Evolutionary conservation across 495 filamentous ascomycete genomes (phyloP), one percentile per base, ranked within the genome.

Genomic region (Rostrohypoxylon terebratum): DNA sequence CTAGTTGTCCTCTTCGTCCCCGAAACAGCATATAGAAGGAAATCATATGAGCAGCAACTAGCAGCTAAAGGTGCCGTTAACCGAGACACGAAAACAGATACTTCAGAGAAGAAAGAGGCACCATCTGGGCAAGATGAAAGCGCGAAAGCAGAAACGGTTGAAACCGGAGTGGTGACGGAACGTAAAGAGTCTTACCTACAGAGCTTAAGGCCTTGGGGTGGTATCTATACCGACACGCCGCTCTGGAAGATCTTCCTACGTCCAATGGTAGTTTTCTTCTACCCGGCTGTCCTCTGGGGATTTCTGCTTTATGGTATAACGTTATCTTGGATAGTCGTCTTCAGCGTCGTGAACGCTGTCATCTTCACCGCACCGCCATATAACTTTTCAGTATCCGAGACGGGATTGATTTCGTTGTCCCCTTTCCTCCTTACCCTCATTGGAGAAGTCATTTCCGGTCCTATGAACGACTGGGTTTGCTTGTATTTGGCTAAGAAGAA

Each of bases 201-300:
- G 59, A 78, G 77, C 34, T 42, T 83, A 71, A 70, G 76, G 16
- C 69, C 80, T 1, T 83, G 76, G 60, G 70, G 36, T 28, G 81
- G 80, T 16, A 59, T 75, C 33, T 87, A 87, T 72, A 81, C 81
- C 18, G 67, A 80, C 20, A 81, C 84, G 0, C 82, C 83, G 2
- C 77, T 81, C 59, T 84, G 83, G 82, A 86, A 85, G 73, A 80
- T 87, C 53, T 82, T 87, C 61, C 50, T 82, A 11, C 77, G 85
- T 16, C 86, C 86, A 0, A 69, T 85, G 18, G 77, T 86, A 9
- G 74, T 88, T 60, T 81, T 87, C 68, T 85, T 83, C 69, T 88
- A 87, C 60, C 87, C 87, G 4, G 83, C 80, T 1, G 86, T 88
- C 7, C 68, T 88, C 10, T 88, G 84, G 84, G 85, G 75, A 18